Conservation (phyloP, 148 eudicot genomes). For the Chenopodium quinoa region DNA sequence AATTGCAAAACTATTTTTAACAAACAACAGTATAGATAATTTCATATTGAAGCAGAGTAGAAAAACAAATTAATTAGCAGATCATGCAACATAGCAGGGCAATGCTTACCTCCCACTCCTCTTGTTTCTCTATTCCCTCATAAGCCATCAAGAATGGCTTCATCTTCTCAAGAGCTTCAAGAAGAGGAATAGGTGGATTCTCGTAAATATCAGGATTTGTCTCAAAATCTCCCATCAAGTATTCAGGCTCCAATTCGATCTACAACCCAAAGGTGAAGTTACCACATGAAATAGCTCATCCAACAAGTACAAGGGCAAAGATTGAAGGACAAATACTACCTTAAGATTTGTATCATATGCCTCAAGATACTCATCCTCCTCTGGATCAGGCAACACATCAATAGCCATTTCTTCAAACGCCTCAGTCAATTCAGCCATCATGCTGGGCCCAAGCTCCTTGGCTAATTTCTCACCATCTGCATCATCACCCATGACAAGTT, state of each 20-base stretch:
- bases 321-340: constrained; percentile 33
- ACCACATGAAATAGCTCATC: background rate
- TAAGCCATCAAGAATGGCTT: constrained; percentile 87
- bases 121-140: constrained; percentile 65
- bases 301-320: background rate
- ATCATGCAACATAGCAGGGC: background rate
- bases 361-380: constrained; percentile 54
- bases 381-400: constrained; percentile 60
- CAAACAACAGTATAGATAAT: no score
- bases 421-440: constrained; percentile 52
- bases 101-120: constrained; percentile 86
- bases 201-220: constrained; percentile 83
- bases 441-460: constrained; percentile 51
- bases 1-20: no score
- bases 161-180: constrained; percentile 81
- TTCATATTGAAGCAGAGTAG: no score
- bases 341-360: constrained; percentile 60
- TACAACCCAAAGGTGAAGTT: constrained; percentile 36
- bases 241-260: constrained; percentile 94
- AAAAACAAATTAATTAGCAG: no score
- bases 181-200: constrained; percentile 74
- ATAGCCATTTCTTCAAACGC: constrained; percentile 56
- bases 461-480: constrained; percentile 62
- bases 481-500: constrained; percentile 30
- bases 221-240: constrained; percentile 74